Base-by-base conservation (phyloP, 1,284 basidiomycete species). In the Pseudozyma thailandica region DNA sequence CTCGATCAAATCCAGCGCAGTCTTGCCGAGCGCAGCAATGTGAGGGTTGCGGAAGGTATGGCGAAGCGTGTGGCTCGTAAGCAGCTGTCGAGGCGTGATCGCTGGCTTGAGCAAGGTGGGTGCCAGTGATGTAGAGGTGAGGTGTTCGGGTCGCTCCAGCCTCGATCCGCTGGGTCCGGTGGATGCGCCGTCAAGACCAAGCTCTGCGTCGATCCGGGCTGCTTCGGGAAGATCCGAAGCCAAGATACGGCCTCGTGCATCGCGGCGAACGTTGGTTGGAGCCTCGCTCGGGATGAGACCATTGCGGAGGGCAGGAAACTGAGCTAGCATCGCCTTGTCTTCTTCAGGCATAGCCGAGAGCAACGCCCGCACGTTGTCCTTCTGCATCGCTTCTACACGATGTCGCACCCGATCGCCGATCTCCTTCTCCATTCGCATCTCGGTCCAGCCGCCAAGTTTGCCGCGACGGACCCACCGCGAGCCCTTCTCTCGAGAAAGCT, bases 1-100 rank as follows among this genome's bases (percentile, higher is more conserved):
- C 47, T 82, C 81, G 31, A 75, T 60, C 35, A 82, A 55, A 39
- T 82, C 80, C n/a, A 82, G 60, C 6, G 81, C 80, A 23, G 81
- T 82, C 58, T 79, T 78, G 54, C 73, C 74, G 4, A 82, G 58
- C 1, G 80, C 78, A 4, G 69, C 72, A 35, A 82, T 76, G 66
- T 82, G 81, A 23, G 80, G 78, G 45, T 82, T 82, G 30, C 74
- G 64, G 59, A 82, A 82, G 6, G 74, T 82, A 49, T 82, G 81
- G 18, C 72, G 72, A 26, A 82, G 72, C 23, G 79, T 77, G 33
- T 77, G 75, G 50, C 75, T 78, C n/a, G 75, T 66, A 37, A 82
- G 62, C 37, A 82, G 45, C 37, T 65, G 73, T 4, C 75, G 65
- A 16, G 81, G 66, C 7, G 74, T 79, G 39, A 78, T 58, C 20